A percentile compares a stretch with the other conserved stretches of the same genome.
These are phyloP conservation scores for Capronia americana DNA, from an alignment of 2,329 filamentous ascomycete genomes.

Conservation along the genomic window DNA sequence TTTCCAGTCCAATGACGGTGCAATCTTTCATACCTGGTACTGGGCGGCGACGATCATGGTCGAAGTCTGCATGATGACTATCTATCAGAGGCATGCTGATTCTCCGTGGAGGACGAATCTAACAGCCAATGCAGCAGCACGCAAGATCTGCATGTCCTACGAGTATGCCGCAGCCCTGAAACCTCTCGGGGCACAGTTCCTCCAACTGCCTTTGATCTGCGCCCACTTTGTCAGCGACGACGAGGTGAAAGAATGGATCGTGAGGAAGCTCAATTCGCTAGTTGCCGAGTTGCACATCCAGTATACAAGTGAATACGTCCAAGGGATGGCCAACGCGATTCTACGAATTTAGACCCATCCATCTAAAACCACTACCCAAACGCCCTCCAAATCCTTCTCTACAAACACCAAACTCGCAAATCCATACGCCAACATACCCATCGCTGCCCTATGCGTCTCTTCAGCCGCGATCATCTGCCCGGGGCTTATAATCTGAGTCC, in stretches of 20 bases:
- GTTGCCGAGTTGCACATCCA: constrained; percentile 10
- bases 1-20: constrained; percentile 1
- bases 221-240: constrained; percentile 7
- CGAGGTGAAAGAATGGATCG: constrained; percentile 3
- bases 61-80: constrained; percentile 8
- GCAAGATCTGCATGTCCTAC: constrained; percentile 9
- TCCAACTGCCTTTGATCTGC: constrained; percentile 9
- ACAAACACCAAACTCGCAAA: background rate
- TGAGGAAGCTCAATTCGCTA: constrained; percentile 4
- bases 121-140: background rate
- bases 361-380: too few species aligned
- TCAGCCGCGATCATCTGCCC: background rate
- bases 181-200: constrained; percentile 12
- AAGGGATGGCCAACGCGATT: background rate
- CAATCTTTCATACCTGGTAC: constrained; percentile 3
- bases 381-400: background rate
- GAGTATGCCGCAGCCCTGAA: constrained; percentile 3
- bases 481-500: background rate
- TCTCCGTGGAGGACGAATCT: background rate
- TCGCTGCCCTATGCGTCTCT: background rate
- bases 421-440: background rate
- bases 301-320: constrained; percentile 4
- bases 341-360: background rate
- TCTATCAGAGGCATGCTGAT: background rate
- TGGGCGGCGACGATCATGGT: constrained; percentile 2